phyloP scores from a whole-genome alignment of 2,329 filamentous ascomycete species.

The Aspergillus quadricinctus region DNA sequence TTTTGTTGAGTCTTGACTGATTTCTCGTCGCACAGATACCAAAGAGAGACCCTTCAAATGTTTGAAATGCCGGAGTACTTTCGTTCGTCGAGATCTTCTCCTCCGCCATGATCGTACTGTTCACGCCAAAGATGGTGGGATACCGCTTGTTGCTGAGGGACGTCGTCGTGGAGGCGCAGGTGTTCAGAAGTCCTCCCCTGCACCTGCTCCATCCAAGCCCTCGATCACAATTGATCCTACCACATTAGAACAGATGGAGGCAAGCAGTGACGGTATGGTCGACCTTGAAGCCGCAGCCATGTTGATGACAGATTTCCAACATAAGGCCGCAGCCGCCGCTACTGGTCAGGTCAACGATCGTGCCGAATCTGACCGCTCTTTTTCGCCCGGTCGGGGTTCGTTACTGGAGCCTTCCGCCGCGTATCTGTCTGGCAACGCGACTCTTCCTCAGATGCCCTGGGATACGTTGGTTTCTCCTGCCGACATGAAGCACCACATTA shows the following conservation, averaged over 20 bases:
- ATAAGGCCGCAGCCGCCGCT: constrained; percentile 76
- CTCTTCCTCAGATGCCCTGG: constrained; percentile 84
- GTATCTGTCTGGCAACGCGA: constrained; percentile 74
- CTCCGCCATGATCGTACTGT: constrained; percentile 97
- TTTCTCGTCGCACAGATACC: constrained; percentile 61
- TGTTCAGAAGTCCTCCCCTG: constrained; percentile 34
- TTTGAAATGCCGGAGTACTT: constrained; percentile 95
- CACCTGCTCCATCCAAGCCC: constrained; percentile 63
- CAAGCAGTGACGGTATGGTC: constrained; percentile 82
- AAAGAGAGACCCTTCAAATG: constrained; percentile 99
- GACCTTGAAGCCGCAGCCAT: constrained; percentile 97
- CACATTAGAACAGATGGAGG: constrained; percentile 87
- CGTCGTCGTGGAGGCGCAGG: constrained; percentile 59
- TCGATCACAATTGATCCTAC: constrained; percentile 78
- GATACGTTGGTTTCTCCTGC: constrained; percentile 74
- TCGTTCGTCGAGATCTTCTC: constrained; percentile 93
- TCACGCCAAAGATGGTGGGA: constrained; percentile 94
- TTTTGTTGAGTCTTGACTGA: background rate
- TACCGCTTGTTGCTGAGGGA: constrained; percentile 88
- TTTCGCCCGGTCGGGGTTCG: constrained; percentile 65
- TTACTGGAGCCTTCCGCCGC: constrained; percentile 74
- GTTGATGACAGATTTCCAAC: constrained; percentile 96
- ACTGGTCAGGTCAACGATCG: constrained; percentile 48
- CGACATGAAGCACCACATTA: constrained; percentile 72
- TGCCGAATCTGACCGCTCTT: constrained; percentile 54